These are phyloP conservation scores for Rhizophagus clarus DNA, from an alignment of 192 early-diverging fungal genomes.

Conservation along the genomic window DNA sequence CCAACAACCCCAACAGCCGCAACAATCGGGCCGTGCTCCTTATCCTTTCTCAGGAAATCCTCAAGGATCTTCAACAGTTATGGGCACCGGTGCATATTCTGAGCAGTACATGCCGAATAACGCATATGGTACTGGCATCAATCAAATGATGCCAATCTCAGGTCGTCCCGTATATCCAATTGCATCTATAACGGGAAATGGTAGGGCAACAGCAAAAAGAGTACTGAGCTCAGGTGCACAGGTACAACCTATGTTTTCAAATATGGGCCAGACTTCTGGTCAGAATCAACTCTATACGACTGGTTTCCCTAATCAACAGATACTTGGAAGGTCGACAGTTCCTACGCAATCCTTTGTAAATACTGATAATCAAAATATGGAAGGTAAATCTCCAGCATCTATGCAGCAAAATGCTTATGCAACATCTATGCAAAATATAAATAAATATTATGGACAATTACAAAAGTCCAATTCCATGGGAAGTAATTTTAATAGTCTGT, in stretches of 20 bases:
- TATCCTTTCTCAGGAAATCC: slow-evolving; percentile 9
- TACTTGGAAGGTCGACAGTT: slow-evolving; percentile 19
- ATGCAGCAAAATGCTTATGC: slow-evolving; percentile 23
- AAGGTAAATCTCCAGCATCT: slow-evolving; percentile 10
- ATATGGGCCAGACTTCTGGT: not conserved
- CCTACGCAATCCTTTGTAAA: slow-evolving; percentile 10
- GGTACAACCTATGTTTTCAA: slow-evolving; percentile 19
- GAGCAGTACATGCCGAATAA: slow-evolving; percentile 13
- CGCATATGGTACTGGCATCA: slow-evolving; percentile 17
- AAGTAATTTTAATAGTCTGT: slow-evolving; percentile 21
- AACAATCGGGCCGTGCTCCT: slow-evolving; percentile 11
- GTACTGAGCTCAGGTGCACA: not conserved
- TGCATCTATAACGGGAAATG: slow-evolving; percentile 25
- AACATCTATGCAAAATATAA: slow-evolving; percentile 17
- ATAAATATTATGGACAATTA: slow-evolving; percentile 28
- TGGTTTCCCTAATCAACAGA: slow-evolving; percentile 2
- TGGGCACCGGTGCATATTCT: slow-evolving; percentile 17
- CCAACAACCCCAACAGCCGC: not conserved
- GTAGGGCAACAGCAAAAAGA: slow-evolving; percentile 28
- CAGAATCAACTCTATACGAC: slow-evolving; percentile 29
- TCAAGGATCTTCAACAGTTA: slow-evolving; percentile 22
- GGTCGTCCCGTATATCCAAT: slow-evolving; percentile 22
- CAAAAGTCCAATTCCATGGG: not conserved
- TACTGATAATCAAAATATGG: not conserved
- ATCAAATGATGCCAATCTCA: slow-evolving; percentile 21